phyloP scores from a whole-genome alignment of 2,329 filamentous ascomycete genomes.

The Nemania serpens region DNA sequence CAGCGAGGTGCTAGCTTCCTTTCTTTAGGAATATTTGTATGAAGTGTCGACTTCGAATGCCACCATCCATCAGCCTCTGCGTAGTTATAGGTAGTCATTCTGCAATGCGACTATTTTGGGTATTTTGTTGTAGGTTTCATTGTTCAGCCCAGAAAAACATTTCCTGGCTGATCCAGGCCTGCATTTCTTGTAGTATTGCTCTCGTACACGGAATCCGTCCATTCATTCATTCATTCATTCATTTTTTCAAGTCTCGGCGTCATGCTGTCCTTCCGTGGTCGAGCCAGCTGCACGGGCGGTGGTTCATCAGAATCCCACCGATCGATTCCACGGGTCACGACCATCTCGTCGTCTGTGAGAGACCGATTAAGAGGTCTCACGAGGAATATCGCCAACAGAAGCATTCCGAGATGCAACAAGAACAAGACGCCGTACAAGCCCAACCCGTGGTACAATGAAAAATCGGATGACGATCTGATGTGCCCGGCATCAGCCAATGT shows the following conservation, averaged over 20 bases:
- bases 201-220: conserved; percentile 4
- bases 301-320: not conserved
- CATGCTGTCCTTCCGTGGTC: conserved; percentile 23
- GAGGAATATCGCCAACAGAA: conserved; percentile 9
- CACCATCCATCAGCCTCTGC: not conserved
- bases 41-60: not conserved
- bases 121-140: conserved; percentile 11
- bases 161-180: conserved; percentile 5
- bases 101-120: conserved; percentile 2
- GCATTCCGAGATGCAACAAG: not conserved
- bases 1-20: not conserved
- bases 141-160: not conserved
- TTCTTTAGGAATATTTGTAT: not conserved
- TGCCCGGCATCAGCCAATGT: not conserved
- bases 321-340: not conserved
- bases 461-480: conserved; percentile 11
- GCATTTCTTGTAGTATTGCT: conserved; percentile 8
- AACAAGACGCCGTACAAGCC: not conserved
- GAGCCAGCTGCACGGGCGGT: conserved; percentile 3
- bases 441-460: conserved; percentile 10
- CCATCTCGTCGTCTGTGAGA: conserved; percentile 21
- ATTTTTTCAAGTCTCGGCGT: not conserved
- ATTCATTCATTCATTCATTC: conserved; percentile 2
- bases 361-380: conserved; percentile 23
- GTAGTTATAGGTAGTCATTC: conserved; percentile 4